Percentiles rank a stretch among this genome's conserved stretches.
phyloP scores from a whole-genome alignment of 192 early-diverging fungal genomes.

The Podila clonocystis region DNA sequence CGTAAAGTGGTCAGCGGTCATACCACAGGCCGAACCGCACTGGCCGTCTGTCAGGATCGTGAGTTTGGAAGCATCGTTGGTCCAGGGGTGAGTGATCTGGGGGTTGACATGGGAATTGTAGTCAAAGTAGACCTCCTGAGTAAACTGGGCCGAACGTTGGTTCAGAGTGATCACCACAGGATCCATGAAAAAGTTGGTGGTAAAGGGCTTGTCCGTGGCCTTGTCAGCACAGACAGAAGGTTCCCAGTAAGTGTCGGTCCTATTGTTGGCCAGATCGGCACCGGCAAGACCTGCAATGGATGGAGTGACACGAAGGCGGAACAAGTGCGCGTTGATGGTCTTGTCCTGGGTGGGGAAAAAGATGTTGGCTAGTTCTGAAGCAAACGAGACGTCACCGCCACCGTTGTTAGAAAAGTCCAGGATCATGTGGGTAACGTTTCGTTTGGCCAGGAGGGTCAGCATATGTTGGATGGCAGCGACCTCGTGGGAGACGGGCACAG shows the following conservation, averaged over 20 bases:
- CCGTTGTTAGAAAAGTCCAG: slow-evolving; percentile 11
- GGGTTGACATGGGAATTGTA: background rate
- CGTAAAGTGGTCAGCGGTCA: slow-evolving; percentile 7
- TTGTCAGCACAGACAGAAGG: background rate
- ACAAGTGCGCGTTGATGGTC: background rate
- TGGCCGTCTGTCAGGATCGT: slow-evolving; percentile 18
- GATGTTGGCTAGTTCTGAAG: background rate
- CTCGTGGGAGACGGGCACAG: background rate
- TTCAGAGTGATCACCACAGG: background rate
- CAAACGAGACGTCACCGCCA: slow-evolving; percentile 11
- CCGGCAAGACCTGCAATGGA: background rate
- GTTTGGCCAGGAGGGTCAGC: background rate
- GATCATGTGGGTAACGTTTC: slow-evolving; percentile 14
- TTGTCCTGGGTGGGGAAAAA: slow-evolving; percentile 16
- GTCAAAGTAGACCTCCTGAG: background rate
- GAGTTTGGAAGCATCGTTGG: slow-evolving; percentile 14
- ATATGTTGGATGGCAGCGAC: background rate
- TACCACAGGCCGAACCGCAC: slow-evolving; percentile 30
- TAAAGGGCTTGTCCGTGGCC: background rate
- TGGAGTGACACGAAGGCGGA: slow-evolving; percentile 1
- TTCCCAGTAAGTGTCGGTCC: background rate
- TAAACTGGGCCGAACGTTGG: background rate
- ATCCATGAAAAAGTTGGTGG: slow-evolving; percentile 8
- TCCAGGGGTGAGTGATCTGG: slow-evolving; percentile 1
- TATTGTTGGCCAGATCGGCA: background rate